Evolutionary conservation across 257 asterid species (phyloP).

Genomic region (Forsythia viridissima): DNA sequence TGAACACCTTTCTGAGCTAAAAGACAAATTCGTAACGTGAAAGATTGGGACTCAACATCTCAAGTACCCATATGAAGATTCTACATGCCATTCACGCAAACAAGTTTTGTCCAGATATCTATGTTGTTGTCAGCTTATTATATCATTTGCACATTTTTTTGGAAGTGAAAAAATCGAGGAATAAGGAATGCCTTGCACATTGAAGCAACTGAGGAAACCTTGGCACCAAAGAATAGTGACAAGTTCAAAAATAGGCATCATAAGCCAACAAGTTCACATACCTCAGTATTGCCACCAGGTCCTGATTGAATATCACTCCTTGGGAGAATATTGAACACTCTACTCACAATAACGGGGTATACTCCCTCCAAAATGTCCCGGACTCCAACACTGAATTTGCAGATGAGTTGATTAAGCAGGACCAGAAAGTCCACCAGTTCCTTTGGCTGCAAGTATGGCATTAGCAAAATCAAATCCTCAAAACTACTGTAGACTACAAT

Average conservation of each 20-base stretch:
- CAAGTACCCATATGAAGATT: no score
- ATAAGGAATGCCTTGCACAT: background rate
- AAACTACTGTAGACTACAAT: background rate
- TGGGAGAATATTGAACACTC: conserved; percentile 72
- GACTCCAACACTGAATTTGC: conserved; percentile 74
- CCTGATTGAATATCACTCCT: conserved; percentile 63
- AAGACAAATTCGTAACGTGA: no score
- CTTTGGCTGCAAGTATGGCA: conserved; percentile 68
- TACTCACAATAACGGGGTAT: conserved; percentile 75
- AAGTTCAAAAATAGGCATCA: background rate
- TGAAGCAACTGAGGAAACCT: conserved; percentile 16
- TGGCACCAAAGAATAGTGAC: background rate
- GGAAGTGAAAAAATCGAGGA: background rate
- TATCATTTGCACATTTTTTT: no score
- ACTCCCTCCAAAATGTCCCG: conserved; percentile 78
- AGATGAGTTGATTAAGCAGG: conserved; percentile 86
- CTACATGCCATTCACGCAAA: no score
- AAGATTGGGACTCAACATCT: no score
- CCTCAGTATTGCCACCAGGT: conserved; percentile 91
- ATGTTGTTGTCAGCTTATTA: no score
- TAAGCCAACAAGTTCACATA: conserved; percentile 30
- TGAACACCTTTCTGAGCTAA: no score
- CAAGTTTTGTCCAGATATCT: no score
- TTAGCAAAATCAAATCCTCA: conserved; percentile 21
- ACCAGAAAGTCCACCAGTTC: conserved; percentile 79